Conservation (phyloP, 75 land plant genomes). For the Pinus tabuliformis region DNA sequence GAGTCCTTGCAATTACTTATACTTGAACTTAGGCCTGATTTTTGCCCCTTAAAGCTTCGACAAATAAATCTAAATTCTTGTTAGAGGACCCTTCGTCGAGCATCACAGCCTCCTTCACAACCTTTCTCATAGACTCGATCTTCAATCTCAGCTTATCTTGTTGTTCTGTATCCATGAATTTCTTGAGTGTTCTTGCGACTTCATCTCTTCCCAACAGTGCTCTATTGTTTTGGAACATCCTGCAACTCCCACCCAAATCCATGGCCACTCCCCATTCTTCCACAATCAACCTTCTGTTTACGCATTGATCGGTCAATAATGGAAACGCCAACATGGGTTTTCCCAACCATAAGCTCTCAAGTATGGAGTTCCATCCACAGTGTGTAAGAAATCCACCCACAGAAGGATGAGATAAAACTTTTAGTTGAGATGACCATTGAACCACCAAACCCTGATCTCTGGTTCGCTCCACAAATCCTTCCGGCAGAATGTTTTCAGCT, state of each 20-base stretch:
- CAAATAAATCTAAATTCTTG: neutral
- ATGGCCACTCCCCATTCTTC: constrained; percentile 45
- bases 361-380: constrained; percentile 67
- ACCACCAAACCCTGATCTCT: constrained; percentile 36
- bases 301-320: constrained; percentile 40
- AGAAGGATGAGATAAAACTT: constrained; percentile 39
- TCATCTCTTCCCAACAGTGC: neutral
- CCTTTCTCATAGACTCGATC: neutral
- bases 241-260: constrained; percentile 11
- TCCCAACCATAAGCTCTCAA: constrained; percentile 50
- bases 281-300: constrained; percentile 44
- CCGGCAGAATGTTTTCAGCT: constrained; percentile 26
- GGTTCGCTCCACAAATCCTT: constrained; percentile 26
- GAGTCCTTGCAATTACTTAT: too few relatives aligned
- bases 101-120: neutral
- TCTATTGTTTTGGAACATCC: neutral
- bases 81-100: neutral
- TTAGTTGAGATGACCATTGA: constrained; percentile 41
- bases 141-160: neutral
- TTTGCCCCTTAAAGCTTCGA: neutral
- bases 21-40: too few relatives aligned
- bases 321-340: constrained; percentile 59
- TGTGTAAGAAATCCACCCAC: constrained; percentile 58
- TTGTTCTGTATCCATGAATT: neutral
- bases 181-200: neutral